Conservation (phyloP, 176 grass and related monocot genomes). For the Carex myosuroides region DNA sequence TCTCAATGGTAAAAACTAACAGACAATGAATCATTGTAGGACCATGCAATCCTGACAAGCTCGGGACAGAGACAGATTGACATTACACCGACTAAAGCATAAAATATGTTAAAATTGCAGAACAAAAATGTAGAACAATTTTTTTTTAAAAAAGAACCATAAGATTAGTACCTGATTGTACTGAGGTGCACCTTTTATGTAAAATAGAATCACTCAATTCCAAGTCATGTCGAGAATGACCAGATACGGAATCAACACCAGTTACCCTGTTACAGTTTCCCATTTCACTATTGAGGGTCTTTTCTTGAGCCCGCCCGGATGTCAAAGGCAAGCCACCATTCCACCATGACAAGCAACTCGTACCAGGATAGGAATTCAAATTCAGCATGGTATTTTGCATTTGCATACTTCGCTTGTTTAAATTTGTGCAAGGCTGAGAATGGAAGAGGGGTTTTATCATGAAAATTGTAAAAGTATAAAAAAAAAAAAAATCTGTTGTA, state of each 20-base stretch:
- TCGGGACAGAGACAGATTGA: not conserved
- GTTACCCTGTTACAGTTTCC: not conserved
- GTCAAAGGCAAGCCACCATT: not conserved
- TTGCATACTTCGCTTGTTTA: not conserved
- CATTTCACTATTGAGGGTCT: not conserved
- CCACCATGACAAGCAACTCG: not conserved
- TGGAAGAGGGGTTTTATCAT: not conserved
- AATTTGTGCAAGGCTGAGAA: not conserved
- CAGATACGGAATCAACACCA: not conserved
- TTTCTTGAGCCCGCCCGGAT: not conserved
- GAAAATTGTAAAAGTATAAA: not conserved
- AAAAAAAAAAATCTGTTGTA: not conserved
- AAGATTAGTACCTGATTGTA: not conserved
- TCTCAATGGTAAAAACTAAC: not conserved
- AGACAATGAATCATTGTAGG: not conserved
- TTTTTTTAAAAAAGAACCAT: not conserved
- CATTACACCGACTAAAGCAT: not conserved
- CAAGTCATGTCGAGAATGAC: not conserved
- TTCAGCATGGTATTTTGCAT: not conserved
- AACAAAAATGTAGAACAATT: not conserved
- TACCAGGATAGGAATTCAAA: not conserved
- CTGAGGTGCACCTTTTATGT: not conserved
- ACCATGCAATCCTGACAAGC: not conserved
- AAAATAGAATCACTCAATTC: not conserved
- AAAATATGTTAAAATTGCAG: not conserved